Evolutionary conservation across 2,329 filamentous ascomycete genomes (phyloP).

Genomic region (Paracamarosporium sp.): DNA sequence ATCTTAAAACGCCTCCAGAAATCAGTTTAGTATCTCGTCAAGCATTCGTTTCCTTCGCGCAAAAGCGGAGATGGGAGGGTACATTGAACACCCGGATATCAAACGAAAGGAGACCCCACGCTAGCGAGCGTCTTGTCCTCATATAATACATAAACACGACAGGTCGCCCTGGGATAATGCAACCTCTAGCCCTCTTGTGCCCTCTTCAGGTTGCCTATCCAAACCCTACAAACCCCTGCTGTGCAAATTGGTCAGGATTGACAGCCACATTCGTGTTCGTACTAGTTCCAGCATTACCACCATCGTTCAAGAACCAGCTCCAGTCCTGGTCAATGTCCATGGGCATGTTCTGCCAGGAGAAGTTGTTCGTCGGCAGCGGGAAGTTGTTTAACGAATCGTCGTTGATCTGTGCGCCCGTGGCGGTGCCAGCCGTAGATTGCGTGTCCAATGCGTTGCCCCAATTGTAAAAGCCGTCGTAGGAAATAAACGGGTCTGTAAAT

Average conservation of each 20-base stretch:
- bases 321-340: conserved; percentile 52
- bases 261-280: neutral
- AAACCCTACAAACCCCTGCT: conserved; percentile 36
- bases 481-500: conserved; percentile 39
- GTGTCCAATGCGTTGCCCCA: conserved; percentile 30
- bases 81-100: neutral
- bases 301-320: conserved; percentile 48
- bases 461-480: conserved; percentile 51
- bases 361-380: conserved; percentile 43
- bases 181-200: too few species aligned
- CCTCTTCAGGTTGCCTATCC: conserved; percentile 13
- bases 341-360: conserved; percentile 48
- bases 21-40: neutral
- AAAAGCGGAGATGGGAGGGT: neutral
- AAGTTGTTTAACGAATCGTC: conserved; percentile 41
- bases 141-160: conserved; percentile 1
- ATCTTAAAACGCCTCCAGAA: neutral
- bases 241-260: conserved; percentile 22
- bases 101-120: neutral
- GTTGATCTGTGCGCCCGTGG: conserved; percentile 27
- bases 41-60: neutral
- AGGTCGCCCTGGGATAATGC: too few species aligned
- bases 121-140: neutral
- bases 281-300: conserved; percentile 13
- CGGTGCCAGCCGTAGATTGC: conserved; percentile 3